Evolutionary conservation across 108 stramenopile species (phyloP), one percentile per base, ranked within the genome.

Genomic region (Conticribra guillardii): DNA sequence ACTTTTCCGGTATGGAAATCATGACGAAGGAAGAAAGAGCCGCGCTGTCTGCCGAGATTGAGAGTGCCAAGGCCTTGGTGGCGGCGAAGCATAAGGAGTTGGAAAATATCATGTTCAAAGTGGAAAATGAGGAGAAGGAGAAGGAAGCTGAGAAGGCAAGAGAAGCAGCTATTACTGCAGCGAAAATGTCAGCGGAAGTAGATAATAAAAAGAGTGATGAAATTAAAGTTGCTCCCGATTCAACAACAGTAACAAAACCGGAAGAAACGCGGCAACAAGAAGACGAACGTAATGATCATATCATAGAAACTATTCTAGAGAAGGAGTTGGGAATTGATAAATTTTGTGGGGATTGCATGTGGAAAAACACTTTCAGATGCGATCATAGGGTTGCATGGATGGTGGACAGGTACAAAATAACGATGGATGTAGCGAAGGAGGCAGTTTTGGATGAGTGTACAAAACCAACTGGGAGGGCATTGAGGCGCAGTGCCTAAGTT

Each of bases 301-400:
- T 58, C 18, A 34, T 58, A 2, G 68, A 69, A 59, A 21, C 44
- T n/a, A 59, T 58, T 4, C 47, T 58, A 3, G 56, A 58, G 21
- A 46, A 69, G 19, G 68, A 59, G 49, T 21, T 49, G 46, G 68
- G 68, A 0, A 3, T 69, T 9, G 68, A 69, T 31, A 44, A 58
- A 18, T 69, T 32, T 23, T 69, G 68, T 24, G 55, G 46, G 7
- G 37, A 37, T 33, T 69, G 68, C 32, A 50, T 15, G 22, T 69
- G 68, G 68, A 8, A 33, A 1, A 0, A 49, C 0, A 56, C 41
- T 21, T 9, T n/a, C 41, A 21, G 8, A 41, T 41, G 37, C 11
- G 5, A 5, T 41, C 5, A 41, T 9, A 41, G 37, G 11, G 37
- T 41, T 5, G 5, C 37, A 11, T 41, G 37, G 37, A 41, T 41